Evolutionary conservation across 208 protist species (phyloP), one percentile per base, ranked within the genome.

Genomic region (Tritrichomonas foetus): DNA sequence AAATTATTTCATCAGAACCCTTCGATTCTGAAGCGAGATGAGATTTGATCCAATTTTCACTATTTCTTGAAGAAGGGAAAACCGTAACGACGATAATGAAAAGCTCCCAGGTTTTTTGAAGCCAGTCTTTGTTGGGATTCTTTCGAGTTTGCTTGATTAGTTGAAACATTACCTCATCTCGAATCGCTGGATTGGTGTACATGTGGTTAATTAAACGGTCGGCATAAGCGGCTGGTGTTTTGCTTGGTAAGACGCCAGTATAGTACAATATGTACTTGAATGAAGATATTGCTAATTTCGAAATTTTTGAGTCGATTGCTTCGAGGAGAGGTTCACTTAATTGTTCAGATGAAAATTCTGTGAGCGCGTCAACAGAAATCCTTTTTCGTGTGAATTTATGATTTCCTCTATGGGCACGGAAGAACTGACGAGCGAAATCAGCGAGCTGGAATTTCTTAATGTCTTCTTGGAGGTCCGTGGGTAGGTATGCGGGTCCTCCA

Each of bases 11-110:
- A 53, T 53, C 25, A 33, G 74, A 13, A 25, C 14, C 1, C 14
- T 33, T 33, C 1, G 74, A 49, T 25, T 22, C 3, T 22, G 16
- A 8, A 53, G 36, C 74, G 25, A 84, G 44, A 25, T 84, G 74
- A 1, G 74, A 33, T 44, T 84, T 84, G 44, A 84, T 84, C 74
- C 74, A 84, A 25, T 53, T n/a, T 53, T 84, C 74, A 53, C 74
- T 84, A 30, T 84, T 84, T 53, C 74, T 9, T 13, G 74, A 47
- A n/a, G 74, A 49, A 13, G 74, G 74, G 25, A 84, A 84, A 8
- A 84, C 36, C 25, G 74, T 84, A 9, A n/a, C 74, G 30, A 84
- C 53, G 53, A 84, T 53, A 9, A 84, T 27, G 30, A 84, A 84
- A 13, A 84, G 44, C 22, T 53, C 44, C 74, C 27, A 47, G 49